phyloP scores from a whole-genome alignment of 306 rosid genomes.

The Aeschynomene evenia region DNA sequence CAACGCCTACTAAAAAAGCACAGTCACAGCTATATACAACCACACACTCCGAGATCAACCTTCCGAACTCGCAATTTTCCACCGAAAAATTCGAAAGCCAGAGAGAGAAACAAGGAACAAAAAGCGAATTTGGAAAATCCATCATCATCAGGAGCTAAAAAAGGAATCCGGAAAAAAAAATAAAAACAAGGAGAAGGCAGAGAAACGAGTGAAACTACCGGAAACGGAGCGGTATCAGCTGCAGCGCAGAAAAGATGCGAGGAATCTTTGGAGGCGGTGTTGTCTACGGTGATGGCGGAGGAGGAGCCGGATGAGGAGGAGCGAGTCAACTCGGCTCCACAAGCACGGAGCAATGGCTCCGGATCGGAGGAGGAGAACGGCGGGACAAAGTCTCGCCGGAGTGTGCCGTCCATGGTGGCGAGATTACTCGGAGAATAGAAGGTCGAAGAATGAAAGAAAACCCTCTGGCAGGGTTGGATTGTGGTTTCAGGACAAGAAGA shows the following conservation, averaged over 20 bases:
- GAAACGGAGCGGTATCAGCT: slow-evolving; percentile 24
- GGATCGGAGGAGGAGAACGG: slow-evolving; percentile 47
- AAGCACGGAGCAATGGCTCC: slow-evolving; percentile 17
- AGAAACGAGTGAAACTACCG: slow-evolving; percentile 35
- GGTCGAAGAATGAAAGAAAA: slow-evolving; percentile 6
- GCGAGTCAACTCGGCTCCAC: slow-evolving; percentile 39
- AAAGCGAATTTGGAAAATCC: slow-evolving; percentile 7
- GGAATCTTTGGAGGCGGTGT: slow-evolving; percentile 27
- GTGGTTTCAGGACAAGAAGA: too few species aligned
- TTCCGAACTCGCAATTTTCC: not conserved
- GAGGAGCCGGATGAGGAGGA: slow-evolving; percentile 39
- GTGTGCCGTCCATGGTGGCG: slow-evolving; percentile 40
- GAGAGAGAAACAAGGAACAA: not conserved
- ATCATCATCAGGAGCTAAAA: not conserved
- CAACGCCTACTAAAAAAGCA: slow-evolving; percentile 4
- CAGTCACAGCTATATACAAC: not conserved
- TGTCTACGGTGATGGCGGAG: slow-evolving; percentile 43
- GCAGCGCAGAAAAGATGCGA: slow-evolving; percentile 14
- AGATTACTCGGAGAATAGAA: slow-evolving; percentile 22
- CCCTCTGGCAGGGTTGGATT: slow-evolving; percentile 38
- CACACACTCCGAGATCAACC: slow-evolving; percentile 21
- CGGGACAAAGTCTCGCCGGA: slow-evolving; percentile 23
- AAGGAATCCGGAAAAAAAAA: not conserved
- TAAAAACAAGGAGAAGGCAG: not conserved
- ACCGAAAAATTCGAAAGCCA: not conserved